phyloP scores from a whole-genome alignment of 257 asterid genomes.

The Solanum arcanum region DNA sequence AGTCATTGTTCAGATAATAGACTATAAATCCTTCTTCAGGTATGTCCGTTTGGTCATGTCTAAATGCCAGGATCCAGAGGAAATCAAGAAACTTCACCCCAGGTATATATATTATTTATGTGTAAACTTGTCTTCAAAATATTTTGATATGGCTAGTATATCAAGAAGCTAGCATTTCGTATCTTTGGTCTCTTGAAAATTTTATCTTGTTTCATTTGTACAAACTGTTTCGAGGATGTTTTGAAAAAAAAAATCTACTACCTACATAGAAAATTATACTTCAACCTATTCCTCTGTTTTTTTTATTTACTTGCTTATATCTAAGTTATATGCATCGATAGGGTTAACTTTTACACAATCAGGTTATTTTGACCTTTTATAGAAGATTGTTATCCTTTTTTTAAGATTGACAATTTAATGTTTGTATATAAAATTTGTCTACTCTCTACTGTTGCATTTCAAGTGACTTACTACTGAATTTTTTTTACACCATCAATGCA shows the following conservation, averaged over 20 bases:
- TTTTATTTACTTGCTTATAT: background rate
- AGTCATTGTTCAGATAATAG: background rate
- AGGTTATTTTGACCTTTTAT: background rate
- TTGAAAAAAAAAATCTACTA: background rate
- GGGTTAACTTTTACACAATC: background rate
- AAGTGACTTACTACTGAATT: background rate
- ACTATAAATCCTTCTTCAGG: constrained; percentile 27
- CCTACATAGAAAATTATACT: background rate
- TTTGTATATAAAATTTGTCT: background rate
- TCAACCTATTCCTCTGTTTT: background rate
- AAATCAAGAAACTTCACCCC: constrained; percentile 59
- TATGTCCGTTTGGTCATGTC: constrained; percentile 91
- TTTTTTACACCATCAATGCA: background rate
- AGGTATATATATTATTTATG: constrained; percentile 32
- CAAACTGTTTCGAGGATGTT: background rate
- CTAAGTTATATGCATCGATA: background rate
- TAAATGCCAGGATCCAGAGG: constrained; percentile 41
- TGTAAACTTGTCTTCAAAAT: background rate
- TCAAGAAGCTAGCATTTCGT: background rate
- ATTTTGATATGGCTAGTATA: background rate
- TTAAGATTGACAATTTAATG: background rate
- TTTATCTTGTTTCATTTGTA: background rate
- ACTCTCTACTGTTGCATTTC: background rate
- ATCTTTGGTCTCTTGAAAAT: background rate
- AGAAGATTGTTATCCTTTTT: background rate